These are phyloP conservation scores for Penicillium sp. DNA, from an alignment of 2,329 filamentous ascomycete species.

Conservation along the genomic window DNA sequence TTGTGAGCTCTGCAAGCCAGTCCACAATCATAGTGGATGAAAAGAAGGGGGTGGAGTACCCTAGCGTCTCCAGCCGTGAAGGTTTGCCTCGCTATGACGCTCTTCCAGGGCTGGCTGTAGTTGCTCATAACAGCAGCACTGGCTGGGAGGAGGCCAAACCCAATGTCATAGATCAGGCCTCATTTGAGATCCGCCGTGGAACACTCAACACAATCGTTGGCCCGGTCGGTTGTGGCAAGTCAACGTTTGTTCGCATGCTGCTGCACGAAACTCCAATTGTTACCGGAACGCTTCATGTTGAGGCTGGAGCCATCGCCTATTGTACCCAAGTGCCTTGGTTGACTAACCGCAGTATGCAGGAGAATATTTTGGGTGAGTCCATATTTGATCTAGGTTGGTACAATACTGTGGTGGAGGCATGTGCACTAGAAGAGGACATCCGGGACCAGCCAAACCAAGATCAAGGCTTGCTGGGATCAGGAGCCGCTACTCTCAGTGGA, in stretches of 20 bases:
- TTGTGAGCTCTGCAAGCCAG: background rate
- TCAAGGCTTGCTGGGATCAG: background rate
- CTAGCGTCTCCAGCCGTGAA: background rate
- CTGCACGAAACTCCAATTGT: background rate
- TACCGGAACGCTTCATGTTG: background rate
- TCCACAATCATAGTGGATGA: background rate
- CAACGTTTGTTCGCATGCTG: background rate
- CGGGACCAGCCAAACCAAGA: background rate
- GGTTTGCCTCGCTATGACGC: background rate
- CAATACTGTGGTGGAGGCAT: background rate
- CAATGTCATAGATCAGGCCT: background rate
- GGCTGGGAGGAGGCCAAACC: conserved; percentile 1
- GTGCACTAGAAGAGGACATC: background rate
- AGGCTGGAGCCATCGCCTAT: background rate
- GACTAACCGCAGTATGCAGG: background rate
- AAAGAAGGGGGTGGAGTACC: background rate
- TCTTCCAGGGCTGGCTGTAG: background rate
- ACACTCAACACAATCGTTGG: background rate
- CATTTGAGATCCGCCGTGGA: background rate
- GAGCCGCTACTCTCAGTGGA: background rate
- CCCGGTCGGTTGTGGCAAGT: background rate
- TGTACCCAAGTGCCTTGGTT: background rate
- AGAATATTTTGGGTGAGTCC: background rate
- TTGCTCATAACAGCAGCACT: background rate
- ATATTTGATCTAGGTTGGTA: conserved; percentile 1